Evolutionary conservation across 208 protist genomes (phyloP).

Genomic region (Vickermania spadyakhi): DNA sequence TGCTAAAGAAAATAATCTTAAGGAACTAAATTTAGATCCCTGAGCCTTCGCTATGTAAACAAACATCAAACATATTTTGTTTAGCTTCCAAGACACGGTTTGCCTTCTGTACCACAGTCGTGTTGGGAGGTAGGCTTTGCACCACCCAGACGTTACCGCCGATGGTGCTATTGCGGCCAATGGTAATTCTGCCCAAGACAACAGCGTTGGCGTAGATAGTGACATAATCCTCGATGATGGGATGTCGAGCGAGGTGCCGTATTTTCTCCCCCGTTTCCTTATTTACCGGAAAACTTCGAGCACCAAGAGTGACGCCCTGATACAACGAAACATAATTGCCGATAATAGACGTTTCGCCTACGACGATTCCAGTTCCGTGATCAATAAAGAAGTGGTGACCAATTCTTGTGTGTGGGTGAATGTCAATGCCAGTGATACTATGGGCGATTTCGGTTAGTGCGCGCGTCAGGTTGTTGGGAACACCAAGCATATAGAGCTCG

Average conservation of each 20-base stretch:
- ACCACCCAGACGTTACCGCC: conserved; percentile 65
- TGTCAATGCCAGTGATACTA: conserved; percentile 68
- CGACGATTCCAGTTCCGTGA: conserved; percentile 85
- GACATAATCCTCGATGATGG: conserved; percentile 76
- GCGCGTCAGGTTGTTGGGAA: conserved; percentile 58
- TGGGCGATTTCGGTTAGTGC: conserved; percentile 70
- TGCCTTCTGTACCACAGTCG: conserved; percentile 38
- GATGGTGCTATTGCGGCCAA: conserved; percentile 66
- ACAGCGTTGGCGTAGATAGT: conserved; percentile 77
- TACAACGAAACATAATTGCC: conserved; percentile 74
- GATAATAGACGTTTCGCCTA: conserved; percentile 78
- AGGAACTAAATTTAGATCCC: not conserved
- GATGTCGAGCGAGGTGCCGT: conserved; percentile 56
- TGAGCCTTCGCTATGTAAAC: conserved; percentile 1
- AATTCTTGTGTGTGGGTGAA: conserved; percentile 75
- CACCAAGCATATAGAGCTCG: conserved; percentile 50
- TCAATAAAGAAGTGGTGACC: conserved; percentile 87
- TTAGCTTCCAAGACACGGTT: conserved; percentile 18
- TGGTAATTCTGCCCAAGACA: conserved; percentile 70
- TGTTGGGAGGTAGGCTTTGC: conserved; percentile 35
- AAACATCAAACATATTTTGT: conserved; percentile 57
- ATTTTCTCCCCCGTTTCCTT: conserved; percentile 39
- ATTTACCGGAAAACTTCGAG: conserved; percentile 48
- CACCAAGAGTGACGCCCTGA: conserved; percentile 84
- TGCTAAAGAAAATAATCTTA: not conserved